These are phyloP conservation scores for Eurotiales sp. DNA, from an alignment of 2,329 filamentous ascomycete species.

Conservation along the genomic window DNA sequence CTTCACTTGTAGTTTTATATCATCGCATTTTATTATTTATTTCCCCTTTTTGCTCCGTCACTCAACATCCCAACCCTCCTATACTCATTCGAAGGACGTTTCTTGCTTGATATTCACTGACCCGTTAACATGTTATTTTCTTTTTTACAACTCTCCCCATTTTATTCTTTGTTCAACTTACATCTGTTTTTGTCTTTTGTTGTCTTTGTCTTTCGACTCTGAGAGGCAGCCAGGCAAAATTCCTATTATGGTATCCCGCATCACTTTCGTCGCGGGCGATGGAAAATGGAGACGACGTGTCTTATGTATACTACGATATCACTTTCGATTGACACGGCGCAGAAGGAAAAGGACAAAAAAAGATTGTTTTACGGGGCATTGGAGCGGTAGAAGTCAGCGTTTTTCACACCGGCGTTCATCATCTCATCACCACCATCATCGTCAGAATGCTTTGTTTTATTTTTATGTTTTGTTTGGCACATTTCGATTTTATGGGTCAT, in stretches of 20 bases:
- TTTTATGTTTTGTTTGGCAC: slow-evolving; percentile 19
- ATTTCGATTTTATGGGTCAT: slow-evolving; percentile 10
- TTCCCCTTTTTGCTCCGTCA: slow-evolving; percentile 5
- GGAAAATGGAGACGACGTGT: slow-evolving; percentile 13
- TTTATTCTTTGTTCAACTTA: slow-evolving; percentile 1
- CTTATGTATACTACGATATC: slow-evolving; percentile 18
- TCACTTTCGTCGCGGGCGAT: slow-evolving; percentile 14
- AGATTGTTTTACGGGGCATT: slow-evolving; percentile 14
- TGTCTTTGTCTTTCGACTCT: not conserved
- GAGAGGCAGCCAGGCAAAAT: not conserved
- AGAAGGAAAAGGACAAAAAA: slow-evolving; percentile 16
- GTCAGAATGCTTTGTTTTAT: slow-evolving; percentile 13
- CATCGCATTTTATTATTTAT: slow-evolving; percentile 15
- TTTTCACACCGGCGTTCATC: slow-evolving; percentile 14
- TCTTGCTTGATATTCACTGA: slow-evolving; percentile 8
- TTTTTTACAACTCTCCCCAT: not conserved
- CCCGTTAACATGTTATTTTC: slow-evolving; percentile 11
- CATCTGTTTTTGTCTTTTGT: not conserved
- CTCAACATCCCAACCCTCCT: slow-evolving; percentile 13
- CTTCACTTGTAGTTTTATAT: slow-evolving; percentile 55
- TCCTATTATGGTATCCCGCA: slow-evolving; percentile 4
- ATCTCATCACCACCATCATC: no score
- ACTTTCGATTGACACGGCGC: slow-evolving; percentile 13
- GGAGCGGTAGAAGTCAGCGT: slow-evolving; percentile 12
- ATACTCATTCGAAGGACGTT: slow-evolving; percentile 7